Evolutionary conservation across 345 rosid species (phyloP).

Genomic region (Acer saccharum): DNA sequence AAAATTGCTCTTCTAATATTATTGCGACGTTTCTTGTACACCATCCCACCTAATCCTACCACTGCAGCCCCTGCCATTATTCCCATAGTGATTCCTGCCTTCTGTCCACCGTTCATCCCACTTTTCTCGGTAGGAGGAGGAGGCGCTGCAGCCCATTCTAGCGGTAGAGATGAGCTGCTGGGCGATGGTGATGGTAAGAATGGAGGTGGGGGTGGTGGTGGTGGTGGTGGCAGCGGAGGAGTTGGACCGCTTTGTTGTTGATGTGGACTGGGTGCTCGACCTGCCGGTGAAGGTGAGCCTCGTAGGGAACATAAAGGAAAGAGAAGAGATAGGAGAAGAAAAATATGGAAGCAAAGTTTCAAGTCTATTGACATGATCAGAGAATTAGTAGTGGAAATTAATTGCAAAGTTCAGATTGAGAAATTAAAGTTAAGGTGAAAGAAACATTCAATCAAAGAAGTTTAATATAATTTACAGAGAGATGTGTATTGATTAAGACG

Average conservation of each 20-base stretch:
- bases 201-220: too few species aligned
- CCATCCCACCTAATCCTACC: constrained; percentile 4
- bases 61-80: constrained; percentile 7
- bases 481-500: not conserved
- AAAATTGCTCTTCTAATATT: constrained; percentile 12
- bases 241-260: not conserved
- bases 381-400: not conserved
- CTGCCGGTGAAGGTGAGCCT: not conserved
- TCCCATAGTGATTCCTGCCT: constrained; percentile 15
- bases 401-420: not conserved
- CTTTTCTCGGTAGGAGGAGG: not conserved
- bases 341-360: not conserved
- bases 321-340: not conserved
- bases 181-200: not conserved
- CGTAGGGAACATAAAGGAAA: not conserved
- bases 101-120: constrained; percentile 9
- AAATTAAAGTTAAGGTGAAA: not conserved
- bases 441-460: too few species aligned
- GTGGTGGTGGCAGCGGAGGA: not conserved
- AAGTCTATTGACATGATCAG: not conserved
- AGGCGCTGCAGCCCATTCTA: not conserved
- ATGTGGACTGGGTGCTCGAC: not conserved
- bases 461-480: too few species aligned
- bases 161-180: not conserved
- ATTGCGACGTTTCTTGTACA: constrained; percentile 22